A percentile compares a stretch with the other conserved stretches of the same genome.
Evolutionary conservation across 495 filamentous ascomycete species (phyloP).

Genomic region (Articulospora tetracladia): DNA sequence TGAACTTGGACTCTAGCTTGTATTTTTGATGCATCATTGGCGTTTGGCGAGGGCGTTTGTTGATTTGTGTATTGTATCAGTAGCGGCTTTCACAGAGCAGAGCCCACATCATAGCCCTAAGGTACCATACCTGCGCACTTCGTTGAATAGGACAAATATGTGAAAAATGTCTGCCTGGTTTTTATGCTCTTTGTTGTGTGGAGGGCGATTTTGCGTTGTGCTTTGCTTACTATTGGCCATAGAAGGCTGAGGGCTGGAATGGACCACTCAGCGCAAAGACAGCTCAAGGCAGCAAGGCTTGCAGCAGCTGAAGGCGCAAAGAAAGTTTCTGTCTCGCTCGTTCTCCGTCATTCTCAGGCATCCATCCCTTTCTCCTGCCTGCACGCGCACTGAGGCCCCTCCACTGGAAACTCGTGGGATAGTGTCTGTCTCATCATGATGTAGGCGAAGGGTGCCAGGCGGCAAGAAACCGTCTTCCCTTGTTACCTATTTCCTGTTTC

Average conservation of each 20-base stretch:
- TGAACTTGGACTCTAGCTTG: neutral
- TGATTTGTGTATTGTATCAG: neutral
- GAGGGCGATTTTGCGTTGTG: neutral
- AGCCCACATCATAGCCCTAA: too few relatives aligned
- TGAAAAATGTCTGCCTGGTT: neutral
- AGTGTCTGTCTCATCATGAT: too few relatives aligned
- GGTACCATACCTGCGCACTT: neutral
- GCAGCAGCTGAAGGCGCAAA: too few relatives aligned
- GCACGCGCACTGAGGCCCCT: too few relatives aligned
- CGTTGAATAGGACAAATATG: neutral
- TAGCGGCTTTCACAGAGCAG: neutral
- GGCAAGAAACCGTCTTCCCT: too few relatives aligned
- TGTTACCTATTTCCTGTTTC: too few relatives aligned
- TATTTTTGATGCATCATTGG: conserved; percentile 5
- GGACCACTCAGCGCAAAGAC: neutral
- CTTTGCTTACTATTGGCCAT: neutral
- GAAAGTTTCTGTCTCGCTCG: too few relatives aligned
- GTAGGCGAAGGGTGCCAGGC: too few relatives aligned
- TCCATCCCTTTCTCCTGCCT: too few relatives aligned
- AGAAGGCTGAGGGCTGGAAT: neutral
- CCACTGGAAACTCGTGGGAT: too few relatives aligned
- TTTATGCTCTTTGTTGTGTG: neutral
- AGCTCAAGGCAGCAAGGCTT: neutral
- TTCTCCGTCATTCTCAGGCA: too few relatives aligned
- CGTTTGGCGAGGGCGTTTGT: neutral